These are phyloP conservation scores for Coemansia sp. DNA, from an alignment of 192 early-diverging fungal genomes.

Conservation along the genomic window DNA sequence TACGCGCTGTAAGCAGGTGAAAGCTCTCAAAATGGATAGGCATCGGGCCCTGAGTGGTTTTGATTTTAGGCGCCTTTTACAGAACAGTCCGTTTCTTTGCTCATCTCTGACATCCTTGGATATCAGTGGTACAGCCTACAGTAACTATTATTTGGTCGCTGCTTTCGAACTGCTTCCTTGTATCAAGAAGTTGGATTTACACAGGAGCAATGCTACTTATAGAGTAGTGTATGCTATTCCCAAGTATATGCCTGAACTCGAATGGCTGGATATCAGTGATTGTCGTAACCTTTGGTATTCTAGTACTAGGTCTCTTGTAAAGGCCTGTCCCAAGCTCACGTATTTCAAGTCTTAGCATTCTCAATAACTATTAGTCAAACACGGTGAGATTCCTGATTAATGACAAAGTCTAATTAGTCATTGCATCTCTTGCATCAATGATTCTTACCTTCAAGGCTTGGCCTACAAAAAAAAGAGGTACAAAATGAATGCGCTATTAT, in stretches of 20 bases:
- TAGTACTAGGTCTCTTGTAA: no score
- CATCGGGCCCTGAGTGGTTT: not conserved
- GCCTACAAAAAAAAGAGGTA: no score
- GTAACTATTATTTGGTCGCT: not conserved
- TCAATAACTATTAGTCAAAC: no score
- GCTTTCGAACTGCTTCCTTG: not conserved
- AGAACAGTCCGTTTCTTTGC: not conserved
- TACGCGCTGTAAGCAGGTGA: not conserved
- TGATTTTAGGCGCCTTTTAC: not conserved
- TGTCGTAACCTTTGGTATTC: not conserved
- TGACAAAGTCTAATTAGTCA: no score
- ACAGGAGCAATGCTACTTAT: not conserved
- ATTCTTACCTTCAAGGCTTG: no score
- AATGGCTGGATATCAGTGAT: not conserved
- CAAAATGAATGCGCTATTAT: no score
- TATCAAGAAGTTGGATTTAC: not conserved
- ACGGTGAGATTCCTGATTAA: no score
- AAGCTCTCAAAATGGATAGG: slow-evolving; percentile 10
- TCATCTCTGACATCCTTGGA: slow-evolving; percentile 7
- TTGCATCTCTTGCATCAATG: no score
- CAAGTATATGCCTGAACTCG: not conserved
- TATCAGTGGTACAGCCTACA: slow-evolving; percentile 17
- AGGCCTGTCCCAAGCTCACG: not conserved
- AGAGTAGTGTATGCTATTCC: not conserved
- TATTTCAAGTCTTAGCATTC: not conserved